phyloP scores from a whole-genome alignment of 176 grass and related monocot species.

The Musa schizocarpa region DNA sequence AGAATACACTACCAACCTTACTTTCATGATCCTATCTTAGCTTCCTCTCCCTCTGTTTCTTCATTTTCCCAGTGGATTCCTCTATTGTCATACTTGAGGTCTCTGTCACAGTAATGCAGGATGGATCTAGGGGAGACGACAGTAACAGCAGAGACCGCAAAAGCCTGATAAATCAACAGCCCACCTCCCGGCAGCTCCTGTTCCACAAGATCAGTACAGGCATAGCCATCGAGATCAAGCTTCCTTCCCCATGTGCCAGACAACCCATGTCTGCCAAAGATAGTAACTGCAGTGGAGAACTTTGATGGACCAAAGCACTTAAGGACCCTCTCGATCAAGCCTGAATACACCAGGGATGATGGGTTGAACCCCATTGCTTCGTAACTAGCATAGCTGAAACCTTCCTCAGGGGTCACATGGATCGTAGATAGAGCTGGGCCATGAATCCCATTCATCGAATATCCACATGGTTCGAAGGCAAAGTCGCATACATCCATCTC shows the following conservation, averaged over 20 bases:
- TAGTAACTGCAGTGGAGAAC: slow-evolving; percentile 43
- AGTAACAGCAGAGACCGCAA: slow-evolving; percentile 1
- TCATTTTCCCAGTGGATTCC: neutral
- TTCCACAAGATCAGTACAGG: slow-evolving; percentile 32
- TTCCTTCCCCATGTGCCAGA: slow-evolving; percentile 25
- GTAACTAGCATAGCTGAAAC: slow-evolving; percentile 50
- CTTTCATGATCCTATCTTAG: neutral
- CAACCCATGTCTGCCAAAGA: slow-evolving; percentile 12
- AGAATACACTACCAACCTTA: neutral
- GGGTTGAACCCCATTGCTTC: slow-evolving; percentile 47
- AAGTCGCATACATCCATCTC: slow-evolving; percentile 52
- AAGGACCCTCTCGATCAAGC: slow-evolving; percentile 38
- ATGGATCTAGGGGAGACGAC: slow-evolving; percentile 15
- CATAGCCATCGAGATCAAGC: slow-evolving; percentile 20
- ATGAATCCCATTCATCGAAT: slow-evolving; percentile 47
- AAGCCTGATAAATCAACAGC: slow-evolving; percentile 41
- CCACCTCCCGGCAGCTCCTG: slow-evolving; percentile 30
- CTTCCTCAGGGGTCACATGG: slow-evolving; percentile 46
- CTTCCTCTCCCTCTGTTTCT: neutral
- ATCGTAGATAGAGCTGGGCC: slow-evolving; percentile 37
- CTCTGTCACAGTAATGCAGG: slow-evolving; percentile 13
- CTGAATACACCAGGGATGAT: neutral
- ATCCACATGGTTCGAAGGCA: slow-evolving; percentile 40
- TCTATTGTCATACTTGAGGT: neutral
- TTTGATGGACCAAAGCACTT: slow-evolving; percentile 32